Evolutionary conservation across 371 early-diverging fungal genomes (phyloP), one percentile per base, ranked within the genome.

Genomic region (Blakeslea trispora): DNA sequence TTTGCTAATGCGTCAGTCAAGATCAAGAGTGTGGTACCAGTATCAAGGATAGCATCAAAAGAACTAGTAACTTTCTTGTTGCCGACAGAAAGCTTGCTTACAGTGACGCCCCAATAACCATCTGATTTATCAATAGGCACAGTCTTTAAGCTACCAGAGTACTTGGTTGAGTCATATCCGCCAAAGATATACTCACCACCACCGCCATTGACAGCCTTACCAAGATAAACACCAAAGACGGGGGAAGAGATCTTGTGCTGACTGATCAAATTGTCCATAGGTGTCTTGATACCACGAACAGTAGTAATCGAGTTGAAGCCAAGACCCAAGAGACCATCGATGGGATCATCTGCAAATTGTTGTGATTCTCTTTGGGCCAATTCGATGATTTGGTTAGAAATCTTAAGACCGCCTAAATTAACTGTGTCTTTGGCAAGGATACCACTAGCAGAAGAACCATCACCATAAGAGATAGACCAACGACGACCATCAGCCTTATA

Each of bases 11-110:
- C 47, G 11, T 71, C 63, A 31, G 75, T 74, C 42, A 82, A 72
- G 28, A 85, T 68, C 57, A 85, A 66, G 28, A 85, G 64, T 6
- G 82, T 83, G 35, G 85, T 83, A 23, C 85, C 84, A 2, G 85
- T 85, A 45, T 85, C 85, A 42, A 85, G 51, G 53, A 83, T 82
- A 11, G 72, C 84, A 8, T 32, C 14, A 47, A 55, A 59, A 32
- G 59, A 50, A 17, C 60, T 37, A 24, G 52, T 19, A 17, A 47
- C 37, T 9, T 13, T 21, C n/a, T 39, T 24, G 9, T 21, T 42
- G 6, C 60, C 53, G 35, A 24, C 43, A 1, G 55, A 40, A 37
- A 74, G 43, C 34, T 62, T 68, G 43, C 71, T 66, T 51, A 81
- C 64, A 10, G 50, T 54, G 37, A 82, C 66, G 42, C 74, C 69